Evolutionary conservation across 2,329 filamentous ascomycete species (phyloP), one percentile per base, ranked within the genome.

Genomic region (Verticillium alfalfae): DNA sequence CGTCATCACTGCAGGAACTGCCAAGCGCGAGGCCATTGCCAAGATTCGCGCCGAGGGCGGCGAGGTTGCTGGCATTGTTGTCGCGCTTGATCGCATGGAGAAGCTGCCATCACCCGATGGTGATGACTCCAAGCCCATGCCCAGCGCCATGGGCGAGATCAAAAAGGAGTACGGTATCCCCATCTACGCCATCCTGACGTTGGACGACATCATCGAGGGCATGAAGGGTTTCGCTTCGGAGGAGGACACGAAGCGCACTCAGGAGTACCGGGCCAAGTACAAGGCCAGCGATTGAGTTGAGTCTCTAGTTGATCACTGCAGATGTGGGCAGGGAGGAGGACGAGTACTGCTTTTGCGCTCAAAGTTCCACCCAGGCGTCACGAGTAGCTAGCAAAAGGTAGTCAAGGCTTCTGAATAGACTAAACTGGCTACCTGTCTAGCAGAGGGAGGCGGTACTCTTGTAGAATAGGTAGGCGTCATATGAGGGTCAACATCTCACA

Each of bases 1-100:
- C 77, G 94, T 99, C 62, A 94, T 98, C 70, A 97, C 93, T 1
- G 94, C 93, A 0, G 95, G 95, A 34, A 98, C 93, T 1, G 95
- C 95, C 49, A 93, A 97, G 79, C 84, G 93, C 62, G 93, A 98
- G 75, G 92, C 94, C 15, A 93, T 98, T 64, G 87, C 87, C 60
- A 95, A 97, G 75, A 97, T 98, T 73, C 84, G 87, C 69, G 86
- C 86, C 69, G 90, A 96, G 73, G 95, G 94, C 2, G 95, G 94
- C 1, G 86, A 84, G 58, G 87, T 98, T 26, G 90, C 90, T 3
- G 94, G 93, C 36, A 93, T 98, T 62, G 85, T 97, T 22, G 90
- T 99, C 37, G 91, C 93, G 3, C 83, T 97, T 67, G 92, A 97
- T 76, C 85, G 94, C 63, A 89, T 89, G 82, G 92, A 96, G 83